phyloP scores from a whole-genome alignment of 495 filamentous ascomycete species.

The Podospora sp. region DNA sequence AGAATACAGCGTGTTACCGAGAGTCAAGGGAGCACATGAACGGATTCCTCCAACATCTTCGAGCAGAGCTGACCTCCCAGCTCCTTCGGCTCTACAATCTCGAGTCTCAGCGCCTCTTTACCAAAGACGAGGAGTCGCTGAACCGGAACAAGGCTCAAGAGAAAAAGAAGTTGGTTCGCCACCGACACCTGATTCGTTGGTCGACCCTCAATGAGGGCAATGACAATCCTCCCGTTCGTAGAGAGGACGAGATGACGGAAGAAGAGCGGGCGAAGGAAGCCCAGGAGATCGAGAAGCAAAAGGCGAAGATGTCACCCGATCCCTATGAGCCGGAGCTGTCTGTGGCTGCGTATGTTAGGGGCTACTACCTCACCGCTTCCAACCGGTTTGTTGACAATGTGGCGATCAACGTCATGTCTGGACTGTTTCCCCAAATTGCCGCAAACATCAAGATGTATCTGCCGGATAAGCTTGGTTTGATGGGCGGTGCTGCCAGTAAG shows the following conservation, averaged over 20 bases:
- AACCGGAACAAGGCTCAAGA: slow-evolving; percentile 41
- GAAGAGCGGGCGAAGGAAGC: slow-evolving; percentile 38
- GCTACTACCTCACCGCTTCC: slow-evolving; percentile 55
- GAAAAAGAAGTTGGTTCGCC: slow-evolving; percentile 36
- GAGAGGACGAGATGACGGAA: slow-evolving; percentile 46
- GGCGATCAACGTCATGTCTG: slow-evolving; percentile 48
- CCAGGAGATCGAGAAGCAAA: slow-evolving; percentile 29
- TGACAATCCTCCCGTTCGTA: slow-evolving; percentile 33
- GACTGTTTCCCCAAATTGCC: slow-evolving; percentile 44
- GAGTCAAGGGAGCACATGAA: slow-evolving; percentile 38
- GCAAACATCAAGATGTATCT: slow-evolving; percentile 40
- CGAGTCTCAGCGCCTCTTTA: slow-evolving; percentile 45
- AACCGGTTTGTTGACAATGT: slow-evolving; percentile 54
- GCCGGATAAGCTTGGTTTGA: slow-evolving; percentile 45
- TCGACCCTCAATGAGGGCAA: slow-evolving; percentile 28
- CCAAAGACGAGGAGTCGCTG: slow-evolving; percentile 45
- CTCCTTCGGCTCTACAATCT: slow-evolving; percentile 41
- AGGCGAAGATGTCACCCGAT: slow-evolving; percentile 46
- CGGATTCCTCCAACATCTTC: slow-evolving; percentile 37
- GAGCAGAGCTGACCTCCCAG: slow-evolving; percentile 29
- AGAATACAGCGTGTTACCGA: slow-evolving; percentile 45
- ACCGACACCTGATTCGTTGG: slow-evolving; percentile 41
- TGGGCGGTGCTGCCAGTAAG: slow-evolving; percentile 26
- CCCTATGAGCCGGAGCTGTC: slow-evolving; percentile 49
- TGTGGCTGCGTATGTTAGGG: slow-evolving; percentile 53